A percentile compares a stretch with the other conserved stretches of the same genome.
These are phyloP conservation scores for Wickerhamiella sorbophila DNA, from an alignment of 805 yeast genomes.

Conservation along the genomic window DNA sequence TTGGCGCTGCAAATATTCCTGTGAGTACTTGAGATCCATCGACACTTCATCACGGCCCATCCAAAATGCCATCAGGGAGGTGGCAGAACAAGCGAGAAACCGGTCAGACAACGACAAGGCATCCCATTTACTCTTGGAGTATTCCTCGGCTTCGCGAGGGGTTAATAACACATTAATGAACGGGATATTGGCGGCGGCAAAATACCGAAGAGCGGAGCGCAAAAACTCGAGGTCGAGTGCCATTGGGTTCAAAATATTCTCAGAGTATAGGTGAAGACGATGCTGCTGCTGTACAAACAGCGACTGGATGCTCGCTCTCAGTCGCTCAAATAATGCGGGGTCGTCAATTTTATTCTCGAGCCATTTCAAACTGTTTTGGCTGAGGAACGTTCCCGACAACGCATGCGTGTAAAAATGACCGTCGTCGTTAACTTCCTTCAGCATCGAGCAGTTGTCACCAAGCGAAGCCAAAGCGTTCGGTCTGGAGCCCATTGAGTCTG, in stretches of 20 bases:
- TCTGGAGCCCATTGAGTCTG: too few species aligned
- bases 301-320: constrained; percentile 6
- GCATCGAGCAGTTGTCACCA: background rate
- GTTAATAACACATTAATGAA: constrained; percentile 5
- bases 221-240: constrained; percentile 7
- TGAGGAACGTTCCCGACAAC: constrained; percentile 8
- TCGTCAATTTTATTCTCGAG: constrained; percentile 12
- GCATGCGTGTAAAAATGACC: constrained; percentile 12
- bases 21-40: background rate
- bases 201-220: constrained; percentile 3
- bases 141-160: background rate
- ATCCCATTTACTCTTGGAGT: background rate
- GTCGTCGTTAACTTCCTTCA: constrained; percentile 8
- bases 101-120: background rate
- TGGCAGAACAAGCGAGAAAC: background rate
- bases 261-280: background rate
- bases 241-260: background rate
- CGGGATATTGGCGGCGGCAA: background rate
- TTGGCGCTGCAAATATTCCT: background rate
- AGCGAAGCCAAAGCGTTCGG: background rate
- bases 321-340: constrained; percentile 7
- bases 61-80: background rate
- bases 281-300: constrained; percentile 8
- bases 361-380: constrained; percentile 11
- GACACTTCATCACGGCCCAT: background rate